Evolutionary conservation across 140 eudicot genomes (phyloP).

Genomic region (Anethum foeniculum): DNA sequence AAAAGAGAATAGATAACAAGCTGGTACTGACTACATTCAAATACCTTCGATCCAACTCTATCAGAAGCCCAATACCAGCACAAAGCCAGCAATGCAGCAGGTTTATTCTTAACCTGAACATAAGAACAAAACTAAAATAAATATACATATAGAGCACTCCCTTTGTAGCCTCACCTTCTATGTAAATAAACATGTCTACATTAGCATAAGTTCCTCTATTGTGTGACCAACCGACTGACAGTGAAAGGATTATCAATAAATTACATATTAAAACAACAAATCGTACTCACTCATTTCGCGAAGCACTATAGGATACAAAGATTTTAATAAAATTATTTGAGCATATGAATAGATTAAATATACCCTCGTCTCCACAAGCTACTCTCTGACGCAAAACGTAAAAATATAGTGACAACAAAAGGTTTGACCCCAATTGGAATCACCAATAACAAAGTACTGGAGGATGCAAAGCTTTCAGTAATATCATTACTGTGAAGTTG

Average conservation of each 20-base stretch:
- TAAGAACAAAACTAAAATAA: not conserved
- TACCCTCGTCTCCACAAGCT: not conserved
- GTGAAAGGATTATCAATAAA: not conserved
- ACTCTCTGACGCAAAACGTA: not conserved
- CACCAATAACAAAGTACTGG: not conserved
- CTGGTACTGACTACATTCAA: not conserved
- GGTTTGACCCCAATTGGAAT: not conserved
- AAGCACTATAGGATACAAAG: not conserved
- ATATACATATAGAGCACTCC: not conserved
- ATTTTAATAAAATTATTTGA: not conserved
- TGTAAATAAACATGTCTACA: not conserved
- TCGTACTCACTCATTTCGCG: not conserved
- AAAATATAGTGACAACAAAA: not conserved
- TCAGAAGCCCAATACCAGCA: slow-evolving; percentile 96
- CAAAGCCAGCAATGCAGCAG: slow-evolving; percentile 85
- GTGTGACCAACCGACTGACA: not conserved
- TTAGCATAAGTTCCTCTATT: not conserved
- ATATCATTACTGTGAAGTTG: not conserved
- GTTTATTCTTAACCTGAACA: slow-evolving; percentile 66
- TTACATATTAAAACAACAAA: not conserved
- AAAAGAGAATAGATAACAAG: not conserved
- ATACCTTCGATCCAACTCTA: slow-evolving; percentile 93
- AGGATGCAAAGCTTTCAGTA: not conserved
- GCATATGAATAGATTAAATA: not conserved
- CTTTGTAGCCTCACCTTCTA: not conserved